These are phyloP conservation scores for Yarrowia galli DNA, from an alignment of 1,139 yeast species.

Conservation along the genomic window DNA sequence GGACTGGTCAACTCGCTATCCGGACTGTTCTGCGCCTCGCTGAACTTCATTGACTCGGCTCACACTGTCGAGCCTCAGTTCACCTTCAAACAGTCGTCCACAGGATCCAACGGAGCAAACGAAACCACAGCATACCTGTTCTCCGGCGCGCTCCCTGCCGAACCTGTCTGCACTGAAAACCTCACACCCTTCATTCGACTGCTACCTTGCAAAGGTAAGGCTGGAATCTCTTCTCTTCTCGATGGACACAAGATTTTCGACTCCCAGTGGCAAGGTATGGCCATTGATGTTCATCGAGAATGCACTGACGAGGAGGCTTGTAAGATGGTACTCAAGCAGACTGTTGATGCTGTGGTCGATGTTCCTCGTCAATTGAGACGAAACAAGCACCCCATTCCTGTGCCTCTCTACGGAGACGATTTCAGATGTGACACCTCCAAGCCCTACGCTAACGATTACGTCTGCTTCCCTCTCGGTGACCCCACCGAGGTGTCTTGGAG, in stretches of 20 bases:
- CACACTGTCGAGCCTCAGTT: constrained; percentile 76
- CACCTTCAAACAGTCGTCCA: constrained; percentile 53
- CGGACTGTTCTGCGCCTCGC: constrained; percentile 94
- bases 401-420: constrained; percentile 71
- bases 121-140: constrained; percentile 58
- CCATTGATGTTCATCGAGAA: constrained; percentile 76
- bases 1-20: constrained; percentile 76
- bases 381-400: constrained; percentile 75
- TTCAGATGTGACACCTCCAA: constrained; percentile 75
- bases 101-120: constrained; percentile 45
- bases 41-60: constrained; percentile 83
- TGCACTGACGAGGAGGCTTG: constrained; percentile 52
- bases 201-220: constrained; percentile 90
- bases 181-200: constrained; percentile 90
- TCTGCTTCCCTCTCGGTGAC: constrained; percentile 79
- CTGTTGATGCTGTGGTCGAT: constrained; percentile 78
- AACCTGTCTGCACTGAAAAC: constrained; percentile 97
- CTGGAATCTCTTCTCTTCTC: constrained; percentile 83
- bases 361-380: constrained; percentile 71
- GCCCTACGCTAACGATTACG: constrained; percentile 61
- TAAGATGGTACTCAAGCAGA: constrained; percentile 65
- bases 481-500: constrained; percentile 60
- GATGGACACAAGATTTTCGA: constrained; percentile 98
- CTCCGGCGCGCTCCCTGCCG: constrained; percentile 91
- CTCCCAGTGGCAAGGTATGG: constrained; percentile 93